A percentile compares a stretch with the other conserved stretches of the same genome.
These are phyloP conservation scores for Dendrothele bispora DNA, from an alignment of 768 basidiomycete species.

Conservation along the genomic window DNA sequence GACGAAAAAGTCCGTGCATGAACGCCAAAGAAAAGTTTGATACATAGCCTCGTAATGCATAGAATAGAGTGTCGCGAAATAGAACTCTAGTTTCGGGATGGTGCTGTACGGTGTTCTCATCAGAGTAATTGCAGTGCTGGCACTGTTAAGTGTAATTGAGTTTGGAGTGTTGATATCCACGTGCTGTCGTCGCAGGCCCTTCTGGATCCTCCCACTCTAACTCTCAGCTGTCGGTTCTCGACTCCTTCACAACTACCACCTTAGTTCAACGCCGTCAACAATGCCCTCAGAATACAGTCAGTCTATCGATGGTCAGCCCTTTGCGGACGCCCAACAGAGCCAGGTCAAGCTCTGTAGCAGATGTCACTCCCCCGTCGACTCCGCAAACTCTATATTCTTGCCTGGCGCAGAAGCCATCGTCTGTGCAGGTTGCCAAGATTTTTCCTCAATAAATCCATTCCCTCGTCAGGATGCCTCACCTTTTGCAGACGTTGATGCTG, in stretches of 20 bases:
- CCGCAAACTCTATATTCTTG: slow-evolving; percentile 21
- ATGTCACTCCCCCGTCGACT: slow-evolving; percentile 44
- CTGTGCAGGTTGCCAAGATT: slow-evolving; percentile 49
- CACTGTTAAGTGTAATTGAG: no score
- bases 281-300: slow-evolving; percentile 56
- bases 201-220: slow-evolving; percentile 14
- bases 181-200: slow-evolving; percentile 9
- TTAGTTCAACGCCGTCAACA: slow-evolving; percentile 17
- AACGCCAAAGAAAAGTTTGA: neutral
- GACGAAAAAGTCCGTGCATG: no score
- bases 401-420: slow-evolving; percentile 36
- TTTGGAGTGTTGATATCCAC: slow-evolving; percentile 1
- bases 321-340: slow-evolving; percentile 23
- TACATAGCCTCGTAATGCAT: no score
- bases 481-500: no score
- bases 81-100: neutral
- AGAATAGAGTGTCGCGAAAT: neutral
- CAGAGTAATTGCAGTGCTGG: no score
- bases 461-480: no score
- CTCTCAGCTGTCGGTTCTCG: slow-evolving; percentile 9
- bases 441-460: slow-evolving; percentile 20
- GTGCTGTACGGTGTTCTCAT: no score
- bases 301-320: slow-evolving; percentile 19
- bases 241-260: slow-evolving; percentile 18
- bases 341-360: slow-evolving; percentile 46